phyloP scores from a whole-genome alignment of 352 stramenopile species.

The Phytophthora litchii region DNA sequence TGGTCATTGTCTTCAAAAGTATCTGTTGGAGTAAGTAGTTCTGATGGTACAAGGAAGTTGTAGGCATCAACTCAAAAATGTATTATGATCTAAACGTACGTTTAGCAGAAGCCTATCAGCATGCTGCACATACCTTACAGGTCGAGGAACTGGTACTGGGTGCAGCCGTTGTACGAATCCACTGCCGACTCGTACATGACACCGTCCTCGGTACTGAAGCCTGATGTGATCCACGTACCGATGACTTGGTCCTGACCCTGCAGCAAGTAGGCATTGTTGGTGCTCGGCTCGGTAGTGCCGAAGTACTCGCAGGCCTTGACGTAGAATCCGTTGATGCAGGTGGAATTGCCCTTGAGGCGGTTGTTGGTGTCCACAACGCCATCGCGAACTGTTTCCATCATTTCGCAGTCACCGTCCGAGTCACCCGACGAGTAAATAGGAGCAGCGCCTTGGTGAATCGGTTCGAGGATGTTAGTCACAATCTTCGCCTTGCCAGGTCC shows the following conservation, averaged over 20 bases:
- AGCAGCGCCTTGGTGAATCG: slow-evolving; percentile 47
- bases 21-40: too few species aligned
- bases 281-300: slow-evolving; percentile 37
- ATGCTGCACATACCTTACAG: slow-evolving; percentile 16
- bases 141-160: slow-evolving; percentile 48
- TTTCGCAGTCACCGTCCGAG: slow-evolving; percentile 65
- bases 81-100: too few species aligned
- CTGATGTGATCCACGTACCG: slow-evolving; percentile 70
- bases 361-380: slow-evolving; percentile 72
- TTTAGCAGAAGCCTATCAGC: too few species aligned
- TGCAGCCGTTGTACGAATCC: slow-evolving; percentile 37
- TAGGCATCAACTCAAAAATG: slow-evolving; percentile 10
- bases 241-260: slow-evolving; percentile 70
- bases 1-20: too few species aligned
- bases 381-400: slow-evolving; percentile 61
- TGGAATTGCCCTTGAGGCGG: slow-evolving; percentile 49
- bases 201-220: slow-evolving; percentile 66
- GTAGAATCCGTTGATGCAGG: slow-evolving; percentile 71
- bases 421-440: slow-evolving; percentile 64
- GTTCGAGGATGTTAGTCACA: slow-evolving; percentile 52
- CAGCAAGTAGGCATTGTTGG: slow-evolving; percentile 59
- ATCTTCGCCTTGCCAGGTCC: slow-evolving; percentile 59
- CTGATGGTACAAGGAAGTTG: too few species aligned
- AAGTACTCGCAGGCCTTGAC: slow-evolving; percentile 64
- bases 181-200: slow-evolving; percentile 55